Percentiles rank a stretch among this genome's conserved stretches.
Evolutionary conservation across 331 rosid species (phyloP).

Genomic region (Saraca asoca): DNA sequence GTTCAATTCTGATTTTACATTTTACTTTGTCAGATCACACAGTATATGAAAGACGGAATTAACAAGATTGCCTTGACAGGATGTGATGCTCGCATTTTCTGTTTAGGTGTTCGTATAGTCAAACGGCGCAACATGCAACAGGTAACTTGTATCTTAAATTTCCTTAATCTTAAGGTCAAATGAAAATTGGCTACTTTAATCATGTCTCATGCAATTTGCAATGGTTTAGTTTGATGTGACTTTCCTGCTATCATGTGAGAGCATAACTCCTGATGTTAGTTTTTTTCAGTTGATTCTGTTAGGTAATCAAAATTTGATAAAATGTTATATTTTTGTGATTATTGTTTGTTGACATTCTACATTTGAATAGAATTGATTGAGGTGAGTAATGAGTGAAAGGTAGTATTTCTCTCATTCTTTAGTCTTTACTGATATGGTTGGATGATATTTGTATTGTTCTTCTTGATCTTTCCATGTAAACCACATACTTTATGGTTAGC

Average conservation of each 20-base stretch:
- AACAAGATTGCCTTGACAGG: constrained; percentile 86
- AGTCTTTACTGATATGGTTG: too few relatives aligned
- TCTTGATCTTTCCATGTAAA: too few relatives aligned
- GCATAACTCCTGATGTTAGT: neutral
- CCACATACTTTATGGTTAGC: too few relatives aligned
- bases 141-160: constrained; percentile 50
- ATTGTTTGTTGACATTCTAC: too few relatives aligned
- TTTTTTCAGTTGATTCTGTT: constrained; percentile 26
- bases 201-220: constrained; percentile 3
- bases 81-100: constrained; percentile 83
- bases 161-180: neutral
- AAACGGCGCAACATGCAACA: constrained; percentile 71
- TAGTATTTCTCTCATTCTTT: too few relatives aligned
- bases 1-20: constrained; percentile 37
- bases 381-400: too few relatives aligned
- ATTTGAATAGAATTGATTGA: too few relatives aligned
- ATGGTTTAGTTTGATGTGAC: constrained; percentile 14
- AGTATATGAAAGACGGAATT: constrained; percentile 71
- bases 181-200: constrained; percentile 13
- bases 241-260: constrained; percentile 9
- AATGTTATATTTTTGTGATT: too few relatives aligned
- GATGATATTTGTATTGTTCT: too few relatives aligned
- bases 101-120: constrained; percentile 93
- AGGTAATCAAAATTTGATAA: too few relatives aligned
- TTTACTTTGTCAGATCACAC: constrained; percentile 74